Evolutionary conservation across 192 early-diverging fungal species (phyloP), one percentile per base, ranked within the genome.

Genomic region (Physocladia obscura): DNA sequence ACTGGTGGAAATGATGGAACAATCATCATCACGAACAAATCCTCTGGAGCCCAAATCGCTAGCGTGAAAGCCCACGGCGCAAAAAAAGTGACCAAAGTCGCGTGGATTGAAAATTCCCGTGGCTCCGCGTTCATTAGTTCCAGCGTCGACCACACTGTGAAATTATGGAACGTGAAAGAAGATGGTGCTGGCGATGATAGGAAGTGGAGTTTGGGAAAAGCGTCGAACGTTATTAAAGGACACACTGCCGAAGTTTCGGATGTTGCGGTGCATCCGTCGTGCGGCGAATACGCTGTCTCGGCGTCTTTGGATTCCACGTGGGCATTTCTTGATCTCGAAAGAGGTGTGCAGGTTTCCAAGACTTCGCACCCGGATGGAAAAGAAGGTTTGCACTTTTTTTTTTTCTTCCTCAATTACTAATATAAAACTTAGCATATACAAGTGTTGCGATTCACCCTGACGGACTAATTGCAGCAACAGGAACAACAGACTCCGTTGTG

Each of bases 371-470:
- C 74, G 50, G 80, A 81, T 44, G 77, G 81, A 24, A 71, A 71
- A 49, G 67, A 74, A 56, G 89, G 86, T 79, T 54, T 54, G 57
- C 64, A 15, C 1, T 74, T 67, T 82, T 22, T 70, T 30, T 17
- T 4, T 4, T 17, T 17, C 15, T 59, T 59, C 29, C 5, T 6
- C 8, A 8, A 13, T 54, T 54, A 59, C 17, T 11, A 36, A 35
- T 74, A 24, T 30, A 11, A 0, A 22, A 6, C 47, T 29, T 58
- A 88, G 86, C 85, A 31, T 93, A 89, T 72, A 82, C 85, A 4
- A 69, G 84, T 1, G 81, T 83, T 51, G 67, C 83, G 19, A 93
- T 96, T 82, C 97, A 97, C 77, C 95, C 95, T 1, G 97, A 99
- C 75, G 95, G 94, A 68, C 77, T 91, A 56, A 87, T 99, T 49